Base-by-base conservation (phyloP, 2,329 filamentous ascomycete genomes). In the Zymoseptoria crescenta region DNA sequence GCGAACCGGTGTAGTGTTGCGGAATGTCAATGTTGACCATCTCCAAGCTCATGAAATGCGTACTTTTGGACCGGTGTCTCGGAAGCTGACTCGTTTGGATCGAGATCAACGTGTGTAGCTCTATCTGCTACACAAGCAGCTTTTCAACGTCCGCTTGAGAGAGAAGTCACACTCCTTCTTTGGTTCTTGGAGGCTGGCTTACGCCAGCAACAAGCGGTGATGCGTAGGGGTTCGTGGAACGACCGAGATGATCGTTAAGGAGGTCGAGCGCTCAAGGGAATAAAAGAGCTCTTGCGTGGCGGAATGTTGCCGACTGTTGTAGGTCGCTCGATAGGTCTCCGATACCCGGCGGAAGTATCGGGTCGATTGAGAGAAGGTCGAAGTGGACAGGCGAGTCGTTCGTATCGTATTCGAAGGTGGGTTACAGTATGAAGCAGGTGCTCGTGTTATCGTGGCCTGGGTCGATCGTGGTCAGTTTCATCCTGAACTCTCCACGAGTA, bases 41-140 rank as follows among this genome's bases (percentile, higher is more conserved):
- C 80, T 88, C 86, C 83, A 74, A 70, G 57, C 59, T 53, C 51
- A 24, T 52, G 51, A 24, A 27, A 10, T 16, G 9, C 20, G 10
- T 8, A 19, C 51, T 27, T 52, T 52, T 24, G 51, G 24, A 30
- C 51, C 51, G 9, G 27, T 19, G 51, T 52, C 51, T 52, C 24
- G 29, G 10, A 24, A 27, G 27, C 29, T 13, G 9, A 10, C 27
- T 19, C 51, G 30, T 28, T 52, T 19, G 16, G 24, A 10, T 21
- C 16, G 19, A 19, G 20, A 27, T 54, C 45, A 65, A 45, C 67
- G 63, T 64, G 87, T 88, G 88, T 88, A 94, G 91, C 91, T 89
- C 91, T 91, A 88, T 91, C 91, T 95, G 86, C 89, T 86, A 83
- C 90, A 85, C 90, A 95, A 91, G 93, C 89, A 90, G 92, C 92